Conservation (phyloP, 345 rosid species). For the Diplotaxis tenuifolia region DNA sequence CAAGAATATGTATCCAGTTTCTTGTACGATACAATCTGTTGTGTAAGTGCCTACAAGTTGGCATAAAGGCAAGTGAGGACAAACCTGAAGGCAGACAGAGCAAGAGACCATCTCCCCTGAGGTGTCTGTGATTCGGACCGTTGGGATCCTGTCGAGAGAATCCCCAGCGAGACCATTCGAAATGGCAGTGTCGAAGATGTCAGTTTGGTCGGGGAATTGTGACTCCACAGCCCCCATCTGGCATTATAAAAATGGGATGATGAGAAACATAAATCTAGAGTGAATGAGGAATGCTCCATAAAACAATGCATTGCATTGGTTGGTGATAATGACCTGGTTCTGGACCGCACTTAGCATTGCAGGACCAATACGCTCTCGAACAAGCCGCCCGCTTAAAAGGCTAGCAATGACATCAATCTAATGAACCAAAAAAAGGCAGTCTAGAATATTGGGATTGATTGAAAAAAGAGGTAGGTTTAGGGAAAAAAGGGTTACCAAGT, state of each 20-base stretch:
- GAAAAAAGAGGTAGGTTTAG: not conserved
- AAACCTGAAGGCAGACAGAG: constrained; percentile 97
- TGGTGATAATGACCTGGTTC: constrained; percentile 69
- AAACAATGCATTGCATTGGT: not conserved
- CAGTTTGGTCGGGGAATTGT: constrained; percentile 61
- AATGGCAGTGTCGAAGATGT: constrained; percentile 79
- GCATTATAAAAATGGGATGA: not conserved
- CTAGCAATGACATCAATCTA: constrained; percentile 89
- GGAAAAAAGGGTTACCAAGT: constrained; percentile 51
- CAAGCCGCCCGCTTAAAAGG: constrained; percentile 96
- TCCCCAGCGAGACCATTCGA: constrained; percentile 75
- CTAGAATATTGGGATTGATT: not conserved
- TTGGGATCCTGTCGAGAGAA: constrained; percentile 79
- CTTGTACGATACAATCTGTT: not conserved
- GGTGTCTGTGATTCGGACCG: constrained; percentile 39
- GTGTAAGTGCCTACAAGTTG: not conserved
- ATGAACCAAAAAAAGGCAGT: not conserved
- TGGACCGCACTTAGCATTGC: constrained; percentile 99
- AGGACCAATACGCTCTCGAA: constrained; percentile 93
- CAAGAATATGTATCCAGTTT: not conserved
- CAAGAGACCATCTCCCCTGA: constrained; percentile 75
- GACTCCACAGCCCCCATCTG: constrained; percentile 94
- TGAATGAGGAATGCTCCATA: not conserved
- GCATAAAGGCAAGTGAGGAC: not conserved
- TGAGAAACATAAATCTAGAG: not conserved